Conservation (phyloP, 2,329 filamentous ascomycete species). For the Verticillium tricorpus region DNA sequence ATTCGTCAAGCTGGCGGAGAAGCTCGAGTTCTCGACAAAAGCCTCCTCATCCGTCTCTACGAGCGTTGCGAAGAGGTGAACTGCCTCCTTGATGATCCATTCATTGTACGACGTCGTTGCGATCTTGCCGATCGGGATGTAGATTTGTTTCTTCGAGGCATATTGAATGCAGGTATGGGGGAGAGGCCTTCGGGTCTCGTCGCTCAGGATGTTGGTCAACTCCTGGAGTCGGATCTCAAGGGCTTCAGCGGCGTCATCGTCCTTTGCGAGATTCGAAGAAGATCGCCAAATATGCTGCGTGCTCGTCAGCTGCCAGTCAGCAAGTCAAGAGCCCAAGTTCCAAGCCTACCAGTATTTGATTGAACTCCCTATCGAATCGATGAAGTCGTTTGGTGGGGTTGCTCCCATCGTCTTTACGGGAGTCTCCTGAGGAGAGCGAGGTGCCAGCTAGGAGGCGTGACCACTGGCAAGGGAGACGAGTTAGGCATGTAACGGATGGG, state of each 20-base stretch:
- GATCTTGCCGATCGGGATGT: conserved; percentile 84
- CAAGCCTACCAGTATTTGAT: conserved; percentile 50
- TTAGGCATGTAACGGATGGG: conserved; percentile 7
- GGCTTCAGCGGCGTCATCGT: conserved; percentile 57
- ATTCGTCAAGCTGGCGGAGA: conserved; percentile 83
- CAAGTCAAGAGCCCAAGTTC: neutral
- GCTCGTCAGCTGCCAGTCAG: neutral
- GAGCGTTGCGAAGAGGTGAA: conserved; percentile 82
- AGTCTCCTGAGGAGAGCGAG: conserved; percentile 50
- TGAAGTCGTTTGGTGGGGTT: conserved; percentile 61
- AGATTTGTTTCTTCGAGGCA: conserved; percentile 81
- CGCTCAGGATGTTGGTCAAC: conserved; percentile 69
- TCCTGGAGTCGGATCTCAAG: conserved; percentile 60
- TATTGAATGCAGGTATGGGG: conserved; percentile 91
- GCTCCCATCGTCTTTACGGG: conserved; percentile 55
- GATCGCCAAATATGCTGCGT: conserved; percentile 48
- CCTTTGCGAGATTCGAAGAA: conserved; percentile 54
- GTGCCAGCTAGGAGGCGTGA: conserved; percentile 62
- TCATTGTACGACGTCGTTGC: conserved; percentile 81
- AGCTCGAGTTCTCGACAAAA: conserved; percentile 80
- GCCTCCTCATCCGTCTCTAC: conserved; percentile 97
- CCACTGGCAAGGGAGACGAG: conserved; percentile 42
- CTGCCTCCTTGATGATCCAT: conserved; percentile 77
- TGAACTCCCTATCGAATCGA: conserved; percentile 64
- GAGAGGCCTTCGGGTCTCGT: conserved; percentile 82